Evolutionary conservation across 2,329 filamentous ascomycete species (phyloP), one percentile per base, ranked within the genome.

Genomic region (Tolypocladium ovalisporum): DNA sequence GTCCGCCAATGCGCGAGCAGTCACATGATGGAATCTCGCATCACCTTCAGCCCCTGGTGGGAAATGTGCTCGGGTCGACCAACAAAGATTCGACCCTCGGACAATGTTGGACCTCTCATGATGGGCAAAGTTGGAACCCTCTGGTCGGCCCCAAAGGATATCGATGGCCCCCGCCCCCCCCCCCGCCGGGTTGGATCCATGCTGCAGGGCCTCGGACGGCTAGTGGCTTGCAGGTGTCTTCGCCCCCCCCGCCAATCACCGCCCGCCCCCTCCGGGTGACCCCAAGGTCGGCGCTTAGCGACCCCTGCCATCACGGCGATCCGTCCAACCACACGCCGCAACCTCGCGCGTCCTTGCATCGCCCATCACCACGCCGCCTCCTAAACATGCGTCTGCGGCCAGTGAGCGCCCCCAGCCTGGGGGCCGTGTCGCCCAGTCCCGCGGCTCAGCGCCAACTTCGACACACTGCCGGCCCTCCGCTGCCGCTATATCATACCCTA

Each of bases 401-500:
- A 36, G 36, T 44, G 22, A n/a, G 24, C 27, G 22, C 29, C 47
- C 47, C 47, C 47, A 34, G 47, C 47, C 47, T 34, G 47, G 47
- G 47, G 47, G 47, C 47, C 47, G 47, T n/a, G 35, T 55, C 47
- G 57, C 53, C 53, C 55, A 32, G 59, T 56, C 58, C 47, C 54
- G 9, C 29, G 37, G 40, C 42, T 49, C 58, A 61, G 62, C 63
- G 60, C 61, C 55, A 54, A 56, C 67, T 67, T 70, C 68, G 71
- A 73, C 67, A 71, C 75, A 75, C 67, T 69, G 66, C 66, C 68
- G 68, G 71, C 70, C 73, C 71, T 79, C 77, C 79, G 70, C 75
- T 79, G 73, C 76, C 77, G 77, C 78, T 80, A 81, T 80, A 81
- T n/a, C n/a, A n/a, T 81, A 81, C 79, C 74, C 72, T 72, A 73